Evolutionary conservation across 2,329 filamentous ascomycete species (phyloP).

Genomic region (Aspergillus jensenii): DNA sequence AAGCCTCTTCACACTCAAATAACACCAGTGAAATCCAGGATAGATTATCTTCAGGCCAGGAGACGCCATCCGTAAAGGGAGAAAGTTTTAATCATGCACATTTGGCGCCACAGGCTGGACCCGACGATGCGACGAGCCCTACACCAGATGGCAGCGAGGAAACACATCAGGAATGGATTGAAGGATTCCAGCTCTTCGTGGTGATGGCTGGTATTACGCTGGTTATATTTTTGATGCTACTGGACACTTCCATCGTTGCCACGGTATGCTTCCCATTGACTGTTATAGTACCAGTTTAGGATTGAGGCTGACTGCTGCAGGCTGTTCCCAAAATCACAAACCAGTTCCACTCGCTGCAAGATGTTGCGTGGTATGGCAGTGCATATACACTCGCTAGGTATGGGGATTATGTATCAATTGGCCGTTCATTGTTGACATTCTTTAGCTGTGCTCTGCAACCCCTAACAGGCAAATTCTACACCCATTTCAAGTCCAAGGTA

Average conservation of each 20-base stretch:
- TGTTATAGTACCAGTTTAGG: background rate
- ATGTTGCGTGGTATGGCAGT: constrained; percentile 40
- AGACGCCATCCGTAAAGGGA: background rate
- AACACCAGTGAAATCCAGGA: background rate
- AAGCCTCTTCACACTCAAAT: background rate
- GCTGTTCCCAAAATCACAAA: constrained; percentile 52
- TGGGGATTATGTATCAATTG: background rate
- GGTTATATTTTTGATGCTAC: constrained; percentile 49
- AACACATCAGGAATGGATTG: constrained; percentile 14
- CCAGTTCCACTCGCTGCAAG: constrained; percentile 34
- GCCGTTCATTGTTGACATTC: background rate
- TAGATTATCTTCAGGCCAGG: background rate
- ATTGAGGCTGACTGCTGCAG: constrained; percentile 14
- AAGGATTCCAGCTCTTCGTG: constrained; percentile 18
- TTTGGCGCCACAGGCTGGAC: background rate
- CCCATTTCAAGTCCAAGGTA: constrained; percentile 9
- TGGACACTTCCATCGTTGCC: constrained; percentile 56
- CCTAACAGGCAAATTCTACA: constrained; percentile 13
- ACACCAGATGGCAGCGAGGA: background rate
- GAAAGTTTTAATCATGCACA: background rate
- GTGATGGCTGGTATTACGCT: constrained; percentile 42
- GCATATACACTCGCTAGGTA: constrained; percentile 43
- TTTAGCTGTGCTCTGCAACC: constrained; percentile 8
- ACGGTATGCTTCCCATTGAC: constrained; percentile 45
- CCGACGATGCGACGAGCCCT: background rate